phyloP scores from a whole-genome alignment of 352 stramenopile genomes.

The Sclerospora graminicola region DNA sequence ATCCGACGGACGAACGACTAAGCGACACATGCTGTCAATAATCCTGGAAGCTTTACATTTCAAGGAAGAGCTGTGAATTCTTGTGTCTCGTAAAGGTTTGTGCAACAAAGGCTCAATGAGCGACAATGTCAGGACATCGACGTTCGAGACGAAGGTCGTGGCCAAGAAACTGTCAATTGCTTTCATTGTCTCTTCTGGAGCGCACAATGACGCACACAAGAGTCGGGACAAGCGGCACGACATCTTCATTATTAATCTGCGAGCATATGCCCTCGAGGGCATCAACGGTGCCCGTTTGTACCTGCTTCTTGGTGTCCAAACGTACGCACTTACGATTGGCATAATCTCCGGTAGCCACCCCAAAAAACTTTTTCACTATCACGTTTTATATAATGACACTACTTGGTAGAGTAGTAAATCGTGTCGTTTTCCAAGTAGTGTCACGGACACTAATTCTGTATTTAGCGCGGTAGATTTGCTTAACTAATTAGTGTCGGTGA shows the following conservation, averaged over 20 bases:
- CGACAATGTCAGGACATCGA: conserved; percentile 85
- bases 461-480: no score
- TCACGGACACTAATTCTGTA: no score
- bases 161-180: conserved; percentile 85
- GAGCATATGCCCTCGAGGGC: conserved; percentile 77
- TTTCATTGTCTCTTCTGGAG: conserved; percentile 85
- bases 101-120: conserved; percentile 87
- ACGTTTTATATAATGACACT: no score
- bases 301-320: conserved; percentile 93
- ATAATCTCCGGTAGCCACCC: conserved; percentile 86
- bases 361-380: conserved; percentile 61
- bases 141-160: conserved; percentile 88
- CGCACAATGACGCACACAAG: conserved; percentile 89
- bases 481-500: no score
- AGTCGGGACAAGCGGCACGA: conserved; percentile 80
- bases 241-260: conserved; percentile 88
- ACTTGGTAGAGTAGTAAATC: no score
- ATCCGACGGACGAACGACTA: conserved; percentile 79
- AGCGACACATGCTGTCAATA: conserved; percentile 90
- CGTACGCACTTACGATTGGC: conserved; percentile 76
- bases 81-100: conserved; percentile 86
- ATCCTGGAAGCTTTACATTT: conserved; percentile 88
- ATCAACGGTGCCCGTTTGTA: conserved; percentile 66
- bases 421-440: no score
- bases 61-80: conserved; percentile 85